Percentiles rank a stretch among this genome's conserved stretches.
These are phyloP conservation scores for Dalbergia oliveri DNA, from an alignment of 306 rosid genomes.

Conservation along the genomic window DNA sequence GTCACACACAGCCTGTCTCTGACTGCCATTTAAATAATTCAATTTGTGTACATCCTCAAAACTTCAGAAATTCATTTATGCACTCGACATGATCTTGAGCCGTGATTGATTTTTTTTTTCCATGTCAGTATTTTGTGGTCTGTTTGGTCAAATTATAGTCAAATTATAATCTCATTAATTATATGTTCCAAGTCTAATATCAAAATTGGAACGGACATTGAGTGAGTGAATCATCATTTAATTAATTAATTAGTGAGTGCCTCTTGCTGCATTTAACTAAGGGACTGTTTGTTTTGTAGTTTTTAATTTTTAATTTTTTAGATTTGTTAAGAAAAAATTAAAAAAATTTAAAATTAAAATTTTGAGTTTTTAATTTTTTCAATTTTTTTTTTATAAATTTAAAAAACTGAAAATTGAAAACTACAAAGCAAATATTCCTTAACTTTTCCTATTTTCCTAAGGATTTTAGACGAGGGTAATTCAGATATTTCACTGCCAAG, in stretches of 20 bases:
- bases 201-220: neutral
- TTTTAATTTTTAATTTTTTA: too few species aligned
- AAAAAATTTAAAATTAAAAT: too few species aligned
- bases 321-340: too few species aligned
- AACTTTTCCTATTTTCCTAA: neutral
- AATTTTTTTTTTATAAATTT: too few species aligned
- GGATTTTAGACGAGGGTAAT: conserved; percentile 1
- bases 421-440: too few species aligned
- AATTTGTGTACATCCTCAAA: conserved; percentile 10
- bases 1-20: conserved; percentile 44
- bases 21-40: conserved; percentile 32
- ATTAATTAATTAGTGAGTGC: neutral
- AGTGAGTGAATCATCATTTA: neutral
- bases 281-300: too few species aligned
- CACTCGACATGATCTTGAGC: conserved; percentile 35
- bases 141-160: conserved; percentile 15
- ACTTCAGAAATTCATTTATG: conserved; percentile 12
- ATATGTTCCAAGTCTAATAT: neutral
- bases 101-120: neutral
- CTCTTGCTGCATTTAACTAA: conserved; percentile 3
- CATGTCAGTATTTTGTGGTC: neutral
- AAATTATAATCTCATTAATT: neutral
- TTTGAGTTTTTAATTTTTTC: too few species aligned
- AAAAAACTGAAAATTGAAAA: too few species aligned
- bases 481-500: conserved; percentile 8